phyloP scores from a whole-genome alignment of 352 stramenopile genomes.

The Phytophthora pinifolia region DNA sequence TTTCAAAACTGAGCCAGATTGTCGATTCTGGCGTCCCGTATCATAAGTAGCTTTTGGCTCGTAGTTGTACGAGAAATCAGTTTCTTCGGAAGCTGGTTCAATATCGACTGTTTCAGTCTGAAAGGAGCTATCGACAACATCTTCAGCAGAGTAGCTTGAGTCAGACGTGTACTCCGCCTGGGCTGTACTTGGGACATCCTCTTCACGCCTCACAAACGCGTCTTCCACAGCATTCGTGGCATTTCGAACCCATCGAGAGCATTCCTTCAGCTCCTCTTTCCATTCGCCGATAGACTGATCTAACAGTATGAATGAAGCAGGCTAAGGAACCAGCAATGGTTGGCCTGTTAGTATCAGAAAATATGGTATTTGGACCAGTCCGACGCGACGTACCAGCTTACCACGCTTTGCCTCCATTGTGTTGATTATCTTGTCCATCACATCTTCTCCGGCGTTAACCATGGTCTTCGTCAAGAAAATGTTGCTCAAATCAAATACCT shows the following conservation, averaged over 20 bases:
- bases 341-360: neutral
- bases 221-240: slow-evolving; percentile 31
- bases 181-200: slow-evolving; percentile 16
- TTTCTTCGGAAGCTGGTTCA: slow-evolving; percentile 3
- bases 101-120: neutral
- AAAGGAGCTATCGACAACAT: slow-evolving; percentile 3
- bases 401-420: slow-evolving; percentile 40
- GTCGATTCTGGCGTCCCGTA: neutral
- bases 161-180: slow-evolving; percentile 21
- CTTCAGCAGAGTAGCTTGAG: slow-evolving; percentile 15
- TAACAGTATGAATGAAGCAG: slow-evolving; percentile 33
- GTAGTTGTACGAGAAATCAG: slow-evolving; percentile 24
- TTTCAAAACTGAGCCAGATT: slow-evolving; percentile 1
- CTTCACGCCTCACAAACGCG: slow-evolving; percentile 29
- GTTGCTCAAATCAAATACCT: slow-evolving; percentile 39
- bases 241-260: slow-evolving; percentile 57
- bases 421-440: slow-evolving; percentile 66
- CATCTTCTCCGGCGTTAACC: slow-evolving; percentile 67
- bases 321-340: slow-evolving; percentile 13
- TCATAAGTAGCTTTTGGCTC: slow-evolving; percentile 1
- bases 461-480: slow-evolving; percentile 49
- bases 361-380: neutral
- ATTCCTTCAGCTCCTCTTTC: slow-evolving; percentile 45
- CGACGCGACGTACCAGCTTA: slow-evolving; percentile 34
- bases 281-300: slow-evolving; percentile 49